Base-by-base conservation (phyloP, 2,329 filamentous ascomycete species). In the Acrocalymma vagum region DNA sequence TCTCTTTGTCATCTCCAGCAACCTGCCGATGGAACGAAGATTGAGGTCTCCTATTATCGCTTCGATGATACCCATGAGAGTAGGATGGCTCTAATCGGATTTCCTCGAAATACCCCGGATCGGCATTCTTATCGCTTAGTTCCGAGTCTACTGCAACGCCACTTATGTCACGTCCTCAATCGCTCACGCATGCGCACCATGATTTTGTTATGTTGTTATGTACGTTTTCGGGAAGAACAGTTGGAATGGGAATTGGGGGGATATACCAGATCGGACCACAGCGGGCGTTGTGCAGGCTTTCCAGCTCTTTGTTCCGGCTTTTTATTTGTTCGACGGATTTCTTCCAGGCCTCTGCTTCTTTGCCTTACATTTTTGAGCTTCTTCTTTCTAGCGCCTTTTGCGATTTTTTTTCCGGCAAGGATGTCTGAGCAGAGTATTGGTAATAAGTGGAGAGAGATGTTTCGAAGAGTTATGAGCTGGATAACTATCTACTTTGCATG, bases 31-130 rank as follows among this genome's bases (percentile, higher is more conserved):
- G 58, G 56, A 55, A 46, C 26, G 29, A n/a, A 17, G 16, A 9
- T 11, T 18, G 49, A 50, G 45, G 53, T 47, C 41, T 44, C 30
- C 39, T 48, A 36, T 56, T 52, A 47, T 53, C 47, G 35, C 53
- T 63, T 61, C 56, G 52, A 61, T 58, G 60, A 63, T 63, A 62
- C 60, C 60, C 53, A 58, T 53, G 48, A 55, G 58, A 54, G 51
- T 47, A 45, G 37, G 46, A 48, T 25, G 37, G 37, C 47, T 50
- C 48, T 38, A 44, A 54, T 51, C 53, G 47, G 52, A 38, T 50
- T 48, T 41, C 44, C n/a, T 39, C 28, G 29, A 40, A 36, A 42
- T 49, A 49, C 40, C 33, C 39, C 30, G 25, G 35, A 37, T 31
- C 39, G 32, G 35, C 42, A 36, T 38, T 32, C 8, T 29, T 39